Conservation (phyloP, 345 rosid species). For the Raphanus raphanistrum region DNA sequence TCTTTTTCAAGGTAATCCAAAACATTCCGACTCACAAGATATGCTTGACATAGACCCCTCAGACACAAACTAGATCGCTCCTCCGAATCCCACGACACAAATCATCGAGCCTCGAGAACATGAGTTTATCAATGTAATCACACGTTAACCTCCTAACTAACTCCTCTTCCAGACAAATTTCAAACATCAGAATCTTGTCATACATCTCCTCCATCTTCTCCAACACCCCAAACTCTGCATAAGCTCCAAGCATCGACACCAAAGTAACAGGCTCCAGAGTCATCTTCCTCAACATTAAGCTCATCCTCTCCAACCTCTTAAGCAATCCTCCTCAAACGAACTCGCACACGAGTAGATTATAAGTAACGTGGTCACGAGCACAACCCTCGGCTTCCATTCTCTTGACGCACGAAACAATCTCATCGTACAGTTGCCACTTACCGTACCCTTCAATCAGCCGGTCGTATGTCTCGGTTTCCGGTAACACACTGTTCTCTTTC, state of each 20-base stretch:
- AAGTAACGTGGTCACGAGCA: conserved; percentile 55
- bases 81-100: conserved; percentile 56
- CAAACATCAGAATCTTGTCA: too few relatives aligned
- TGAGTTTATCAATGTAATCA: conserved; percentile 54
- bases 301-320: conserved; percentile 36
- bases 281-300: too few relatives aligned
- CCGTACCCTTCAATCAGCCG: neutral
- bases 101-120: conserved; percentile 71
- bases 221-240: too few relatives aligned
- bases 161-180: too few relatives aligned
- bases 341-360: conserved; percentile 56
- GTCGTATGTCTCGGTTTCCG: conserved; percentile 47
- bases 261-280: too few relatives aligned
- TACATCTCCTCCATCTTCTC: too few relatives aligned
- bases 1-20: conserved; percentile 48
- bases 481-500: conserved; percentile 27
- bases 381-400: conserved; percentile 62
- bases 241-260: too few relatives aligned
- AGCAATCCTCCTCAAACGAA: conserved; percentile 65
- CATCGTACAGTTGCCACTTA: neutral
- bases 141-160: neutral
- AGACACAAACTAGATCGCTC: conserved; percentile 56
- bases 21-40: conserved; percentile 55
- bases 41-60: conserved; percentile 52
- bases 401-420: conserved; percentile 55